A percentile compares a stretch with the other conserved stretches of the same genome.
Evolutionary conservation across 192 early-diverging fungal genomes (phyloP).

Genomic region (Haplosporangium gracile): DNA sequence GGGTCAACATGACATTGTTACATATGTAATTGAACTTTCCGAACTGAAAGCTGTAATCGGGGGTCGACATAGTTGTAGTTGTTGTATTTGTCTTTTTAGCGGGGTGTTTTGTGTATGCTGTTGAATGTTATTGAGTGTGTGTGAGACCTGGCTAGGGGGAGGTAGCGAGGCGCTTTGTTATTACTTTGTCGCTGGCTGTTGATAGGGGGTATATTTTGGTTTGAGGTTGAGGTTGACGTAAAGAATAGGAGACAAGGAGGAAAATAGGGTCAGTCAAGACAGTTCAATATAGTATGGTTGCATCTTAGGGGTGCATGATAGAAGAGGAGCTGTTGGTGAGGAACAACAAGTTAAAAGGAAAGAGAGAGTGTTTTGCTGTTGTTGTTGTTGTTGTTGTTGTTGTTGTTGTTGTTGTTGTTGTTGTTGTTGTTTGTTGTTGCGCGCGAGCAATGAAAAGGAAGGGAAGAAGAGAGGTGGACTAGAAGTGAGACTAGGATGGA

Average conservation of each 20-base stretch:
- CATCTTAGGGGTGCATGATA: not conserved
- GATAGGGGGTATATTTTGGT: not conserved
- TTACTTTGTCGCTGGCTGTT: not conserved
- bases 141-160: not conserved
- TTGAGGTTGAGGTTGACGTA: not conserved
- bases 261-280: not conserved
- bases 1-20: slow-evolving; percentile 81
- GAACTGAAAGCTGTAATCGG: slow-evolving; percentile 62
- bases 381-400: not conserved
- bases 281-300: not conserved
- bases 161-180: not conserved
- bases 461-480: not conserved
- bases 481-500: too few relatives aligned
- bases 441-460: too few relatives aligned
- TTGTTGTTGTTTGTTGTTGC: not conserved
- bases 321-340: not conserved
- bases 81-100: not conserved
- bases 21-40: slow-evolving; percentile 95
- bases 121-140: not conserved
- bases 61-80: slow-evolving; percentile 6
- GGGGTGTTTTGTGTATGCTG: not conserved
- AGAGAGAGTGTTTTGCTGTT: too few relatives aligned
- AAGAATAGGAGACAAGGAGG: not conserved
- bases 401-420: too few relatives aligned
- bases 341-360: not conserved